Evolutionary conservation across 305 asterid species (phyloP).

Genomic region (Ilex paraguariensis): DNA sequence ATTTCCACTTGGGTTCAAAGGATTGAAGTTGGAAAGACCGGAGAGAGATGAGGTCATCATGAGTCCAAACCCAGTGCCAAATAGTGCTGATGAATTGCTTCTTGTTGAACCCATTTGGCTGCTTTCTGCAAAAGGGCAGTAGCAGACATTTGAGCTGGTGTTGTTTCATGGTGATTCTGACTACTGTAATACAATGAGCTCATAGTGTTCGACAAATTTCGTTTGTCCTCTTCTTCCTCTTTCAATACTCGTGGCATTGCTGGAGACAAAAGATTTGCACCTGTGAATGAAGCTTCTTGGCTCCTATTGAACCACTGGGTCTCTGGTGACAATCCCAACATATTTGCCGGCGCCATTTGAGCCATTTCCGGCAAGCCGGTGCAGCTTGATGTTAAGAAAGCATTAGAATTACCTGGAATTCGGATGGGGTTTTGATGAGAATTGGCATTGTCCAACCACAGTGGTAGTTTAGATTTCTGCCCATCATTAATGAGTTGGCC

Average conservation of each 20-base stretch:
- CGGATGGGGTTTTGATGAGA: slow-evolving; percentile 14
- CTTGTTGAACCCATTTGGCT: slow-evolving; percentile 92
- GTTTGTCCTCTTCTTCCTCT: slow-evolving; percentile 67
- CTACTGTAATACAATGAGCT: slow-evolving; percentile 45
- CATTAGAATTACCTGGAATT: slow-evolving; percentile 23
- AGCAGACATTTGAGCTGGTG: slow-evolving; percentile 66
- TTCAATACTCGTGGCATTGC: slow-evolving; percentile 29
- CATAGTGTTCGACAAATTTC: slow-evolving; percentile 38
- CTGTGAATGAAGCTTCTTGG: slow-evolving; percentile 25
- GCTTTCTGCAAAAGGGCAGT: slow-evolving; percentile 81
- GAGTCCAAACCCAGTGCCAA: slow-evolving; percentile 49
- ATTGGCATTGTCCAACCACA: slow-evolving; percentile 67
- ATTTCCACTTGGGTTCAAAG: slow-evolving; percentile 12
- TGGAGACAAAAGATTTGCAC: slow-evolving; percentile 30
- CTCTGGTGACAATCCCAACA: slow-evolving; percentile 20
- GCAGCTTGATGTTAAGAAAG: slow-evolving; percentile 33
- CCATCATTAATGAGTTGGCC: slow-evolving; percentile 33
- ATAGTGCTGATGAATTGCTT: slow-evolving; percentile 41
- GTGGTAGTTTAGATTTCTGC: slow-evolving; percentile 57
- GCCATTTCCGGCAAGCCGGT: slow-evolving; percentile 47
- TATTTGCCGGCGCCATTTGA: slow-evolving; percentile 38
- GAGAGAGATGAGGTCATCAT: slow-evolving; percentile 38
- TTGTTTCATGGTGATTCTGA: slow-evolving; percentile 23
- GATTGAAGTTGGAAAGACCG: slow-evolving; percentile 16
- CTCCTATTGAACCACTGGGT: slow-evolving; percentile 45